Conservation (phyloP, 345 rosid species). For the Acer saccharum region DNA sequence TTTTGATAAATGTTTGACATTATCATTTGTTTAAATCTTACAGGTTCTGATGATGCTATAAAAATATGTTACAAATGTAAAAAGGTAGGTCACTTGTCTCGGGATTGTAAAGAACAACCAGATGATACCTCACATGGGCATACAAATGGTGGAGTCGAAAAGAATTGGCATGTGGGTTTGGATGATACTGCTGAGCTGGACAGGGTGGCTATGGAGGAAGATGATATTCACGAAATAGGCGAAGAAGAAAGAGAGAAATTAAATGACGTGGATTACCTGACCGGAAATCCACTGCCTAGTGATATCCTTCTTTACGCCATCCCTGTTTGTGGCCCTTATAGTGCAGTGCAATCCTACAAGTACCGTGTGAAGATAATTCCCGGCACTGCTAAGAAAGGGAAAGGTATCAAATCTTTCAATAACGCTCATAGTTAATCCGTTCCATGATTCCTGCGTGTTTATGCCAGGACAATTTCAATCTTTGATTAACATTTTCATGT, state of each 20-base stretch:
- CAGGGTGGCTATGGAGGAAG: slow-evolving; percentile 88
- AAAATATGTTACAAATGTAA: slow-evolving; percentile 94
- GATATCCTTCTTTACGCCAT: slow-evolving; percentile 84
- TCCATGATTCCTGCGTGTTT: too few relatives aligned
- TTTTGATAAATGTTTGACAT: neutral
- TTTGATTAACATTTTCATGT: too few relatives aligned
- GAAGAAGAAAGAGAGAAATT: slow-evolving; percentile 90
- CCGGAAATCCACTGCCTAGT: slow-evolving; percentile 75
- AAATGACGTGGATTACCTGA: slow-evolving; percentile 85
- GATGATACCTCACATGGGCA: slow-evolving; percentile 37
- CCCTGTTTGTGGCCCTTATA: slow-evolving; percentile 95
- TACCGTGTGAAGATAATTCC: slow-evolving; percentile 89
- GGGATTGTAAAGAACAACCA: slow-evolving; percentile 75
- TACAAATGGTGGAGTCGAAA: slow-evolving; percentile 28
- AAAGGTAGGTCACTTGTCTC: slow-evolving; percentile 80
- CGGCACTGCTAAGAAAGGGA: slow-evolving; percentile 92
- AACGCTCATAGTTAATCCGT: too few relatives aligned
- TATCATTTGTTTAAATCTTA: slow-evolving; percentile 21
- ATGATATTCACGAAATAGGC: slow-evolving; percentile 83
- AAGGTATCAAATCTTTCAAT: slow-evolving; percentile 46
- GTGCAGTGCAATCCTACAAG: slow-evolving; percentile 83
- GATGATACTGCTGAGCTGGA: slow-evolving; percentile 49
- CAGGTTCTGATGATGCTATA: slow-evolving; percentile 68
- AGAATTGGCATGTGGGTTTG: slow-evolving; percentile 19
- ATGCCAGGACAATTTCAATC: too few relatives aligned